Base-by-base conservation (phyloP, 441 rosid genomes). In the Raphanus hybrid region DNA sequence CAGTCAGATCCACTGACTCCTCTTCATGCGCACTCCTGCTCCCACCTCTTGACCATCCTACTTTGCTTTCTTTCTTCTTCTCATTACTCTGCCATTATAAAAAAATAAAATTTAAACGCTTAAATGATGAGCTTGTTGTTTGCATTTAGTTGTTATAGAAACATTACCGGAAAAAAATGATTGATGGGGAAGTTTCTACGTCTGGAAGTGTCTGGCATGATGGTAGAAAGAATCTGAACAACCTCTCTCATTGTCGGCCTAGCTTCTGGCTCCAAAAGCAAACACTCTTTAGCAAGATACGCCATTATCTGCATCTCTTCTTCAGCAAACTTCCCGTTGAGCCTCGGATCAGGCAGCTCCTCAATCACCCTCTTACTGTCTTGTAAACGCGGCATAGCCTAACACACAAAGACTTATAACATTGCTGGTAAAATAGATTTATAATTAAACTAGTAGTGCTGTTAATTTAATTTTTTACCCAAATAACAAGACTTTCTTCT, bases 181-280 rank as follows among this genome's bases (percentile, higher is more conserved):
- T 23, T 79, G 26, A 79, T 83, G 9, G 96, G 92, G 62, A 91
- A 82, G 66, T 74, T 85, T 83, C 90, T 88, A 84, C 91, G 86
- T 62, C 87, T 85, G 6, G 90, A 87, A 76, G 90, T 87, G 29
- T 91, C 92, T 0, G 92, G 92, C 77, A 86, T 82, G 27, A 95
- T 88, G 27, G 97, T 88, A 29, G 96, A 91, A 72, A 95, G 97
- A 81, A 92, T 92, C 78, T 95, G 98, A 78, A 91, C 98, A 82
- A 92, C 93, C 80, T 95, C 99, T 66, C 91, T 87, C 99, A 95
- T 95, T 75, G 93, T 90, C 69, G 99, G 99, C 52, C 99, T 88
- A 73, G 90, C 84, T 64, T 95, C 98, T 41, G 99, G 98, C 75
- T 92, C 98, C 79, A 91, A 73, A 73, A 87, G 86, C 82, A 95